Conservation (phyloP, 2,329 filamentous ascomycete genomes). For the Hymenoscyphus repandus region DNA sequence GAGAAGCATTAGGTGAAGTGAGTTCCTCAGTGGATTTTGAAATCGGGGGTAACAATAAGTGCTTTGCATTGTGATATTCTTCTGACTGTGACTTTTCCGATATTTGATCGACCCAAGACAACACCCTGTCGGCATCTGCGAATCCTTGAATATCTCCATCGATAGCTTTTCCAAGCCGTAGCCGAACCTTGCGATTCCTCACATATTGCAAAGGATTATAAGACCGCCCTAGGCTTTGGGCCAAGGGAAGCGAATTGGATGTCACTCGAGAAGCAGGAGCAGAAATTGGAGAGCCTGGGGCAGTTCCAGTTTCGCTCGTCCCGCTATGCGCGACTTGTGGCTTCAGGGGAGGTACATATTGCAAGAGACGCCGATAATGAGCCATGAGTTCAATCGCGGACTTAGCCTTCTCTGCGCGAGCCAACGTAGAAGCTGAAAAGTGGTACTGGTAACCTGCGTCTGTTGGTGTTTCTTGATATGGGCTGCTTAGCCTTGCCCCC, state of each 20-base stretch:
- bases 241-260: constrained; percentile 29
- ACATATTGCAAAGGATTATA: constrained; percentile 95
- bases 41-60: constrained; percentile 39
- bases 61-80: constrained; percentile 28
- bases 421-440: constrained; percentile 74
- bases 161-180: constrained; percentile 69
- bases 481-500: constrained; percentile 37
- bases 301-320: constrained; percentile 35
- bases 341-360: constrained; percentile 70
- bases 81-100: constrained; percentile 18
- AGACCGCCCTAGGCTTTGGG: constrained; percentile 49
- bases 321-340: constrained; percentile 36
- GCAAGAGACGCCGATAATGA: constrained; percentile 77
- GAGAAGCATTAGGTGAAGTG: constrained; percentile 30
- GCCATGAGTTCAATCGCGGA: constrained; percentile 79
- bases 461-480: constrained; percentile 39
- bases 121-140: constrained; percentile 65
- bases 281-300: constrained; percentile 11
- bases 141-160: constrained; percentile 74
- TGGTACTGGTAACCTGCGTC: constrained; percentile 53
- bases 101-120: constrained; percentile 71
- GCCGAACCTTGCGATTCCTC: constrained; percentile 80
- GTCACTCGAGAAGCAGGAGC: constrained; percentile 34
- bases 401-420: constrained; percentile 78
- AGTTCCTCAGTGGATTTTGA: constrained; percentile 24